Conservation (phyloP, 2,329 filamentous ascomycete genomes). For the Trichoderma harzianum region DNA sequence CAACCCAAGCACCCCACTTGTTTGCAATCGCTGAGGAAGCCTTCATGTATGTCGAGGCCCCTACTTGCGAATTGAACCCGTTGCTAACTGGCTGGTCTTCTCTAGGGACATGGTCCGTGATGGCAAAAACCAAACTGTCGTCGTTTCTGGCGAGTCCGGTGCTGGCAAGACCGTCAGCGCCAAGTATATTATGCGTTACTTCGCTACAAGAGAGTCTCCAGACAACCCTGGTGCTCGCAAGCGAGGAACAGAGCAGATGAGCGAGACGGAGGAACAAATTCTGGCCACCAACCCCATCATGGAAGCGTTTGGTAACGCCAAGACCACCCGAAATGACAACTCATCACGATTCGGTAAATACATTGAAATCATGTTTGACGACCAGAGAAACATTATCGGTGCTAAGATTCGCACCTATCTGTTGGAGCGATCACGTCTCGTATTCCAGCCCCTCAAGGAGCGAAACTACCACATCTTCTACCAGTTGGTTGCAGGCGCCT, state of each 20-base stretch:
- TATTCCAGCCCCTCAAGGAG: slow-evolving; percentile 96
- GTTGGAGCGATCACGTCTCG: slow-evolving; percentile 88
- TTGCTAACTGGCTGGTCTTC: slow-evolving; percentile 35
- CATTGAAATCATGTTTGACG: slow-evolving; percentile 99
- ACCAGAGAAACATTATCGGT: slow-evolving; percentile 91
- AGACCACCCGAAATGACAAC: slow-evolving; percentile 99
- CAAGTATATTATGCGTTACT: slow-evolving; percentile 99
- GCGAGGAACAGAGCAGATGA: slow-evolving; percentile 77
- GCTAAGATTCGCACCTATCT: slow-evolving; percentile 96
- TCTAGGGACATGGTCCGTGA: slow-evolving; percentile 92
- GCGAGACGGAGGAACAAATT: slow-evolving; percentile 97
- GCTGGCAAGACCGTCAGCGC: slow-evolving; percentile 98
- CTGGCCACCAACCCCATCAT: slow-evolving; percentile 98
- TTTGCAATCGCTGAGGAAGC: slow-evolving; percentile 99
- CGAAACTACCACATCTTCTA: slow-evolving; percentile 99
- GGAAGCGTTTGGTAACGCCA: slow-evolving; percentile 99
- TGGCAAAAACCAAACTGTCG: slow-evolving; percentile 93
- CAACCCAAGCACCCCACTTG: slow-evolving; percentile 93
- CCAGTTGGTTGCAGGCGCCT: slow-evolving; percentile 89
- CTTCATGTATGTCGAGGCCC: slow-evolving; percentile 70
- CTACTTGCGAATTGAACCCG: background rate
- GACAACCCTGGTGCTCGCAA: slow-evolving; percentile 80
- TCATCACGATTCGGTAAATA: slow-evolving; percentile 99
- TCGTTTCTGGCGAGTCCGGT: slow-evolving; percentile 98
- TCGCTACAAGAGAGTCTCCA: slow-evolving; percentile 92